These are phyloP conservation scores for Microdochium trichocladiopsis DNA, from an alignment of 2,329 filamentous ascomycete species.

Conservation along the genomic window DNA sequence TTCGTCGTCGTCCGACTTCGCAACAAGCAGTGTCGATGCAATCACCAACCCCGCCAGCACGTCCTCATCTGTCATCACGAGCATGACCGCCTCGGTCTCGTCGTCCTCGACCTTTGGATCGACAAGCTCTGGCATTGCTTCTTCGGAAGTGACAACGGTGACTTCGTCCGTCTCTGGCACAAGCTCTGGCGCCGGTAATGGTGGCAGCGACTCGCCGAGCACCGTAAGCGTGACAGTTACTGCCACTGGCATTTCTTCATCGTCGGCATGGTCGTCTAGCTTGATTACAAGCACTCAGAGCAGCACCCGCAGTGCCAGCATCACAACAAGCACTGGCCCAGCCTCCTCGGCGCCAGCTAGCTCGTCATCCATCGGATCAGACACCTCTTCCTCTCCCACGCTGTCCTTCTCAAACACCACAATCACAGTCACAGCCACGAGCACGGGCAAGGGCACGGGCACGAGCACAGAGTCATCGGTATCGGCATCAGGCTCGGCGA, in stretches of 20 bases:
- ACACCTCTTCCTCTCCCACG: background rate
- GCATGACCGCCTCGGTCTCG: background rate
- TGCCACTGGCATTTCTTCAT: too few relatives aligned
- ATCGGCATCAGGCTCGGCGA: background rate
- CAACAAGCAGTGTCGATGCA: background rate
- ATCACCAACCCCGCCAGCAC: too few relatives aligned
- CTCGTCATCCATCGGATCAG: too few relatives aligned
- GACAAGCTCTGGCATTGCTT: background rate
- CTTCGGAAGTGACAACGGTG: background rate
- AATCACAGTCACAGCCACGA: background rate
- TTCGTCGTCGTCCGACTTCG: background rate
- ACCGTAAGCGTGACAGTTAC: background rate
- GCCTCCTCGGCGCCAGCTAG: background rate
- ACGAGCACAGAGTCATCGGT: background rate
- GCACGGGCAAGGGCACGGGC: background rate
- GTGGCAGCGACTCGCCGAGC: background rate
- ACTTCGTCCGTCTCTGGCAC: background rate
- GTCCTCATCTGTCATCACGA: background rate
- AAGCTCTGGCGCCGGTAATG: background rate
- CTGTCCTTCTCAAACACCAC: background rate
- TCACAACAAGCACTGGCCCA: constrained; percentile 6
- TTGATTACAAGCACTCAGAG: too few relatives aligned
- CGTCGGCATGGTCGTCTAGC: too few relatives aligned
- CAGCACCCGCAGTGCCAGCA: constrained; percentile 1
- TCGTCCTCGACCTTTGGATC: background rate